Conservation (phyloP, 129 eudicot species). For the Scalesia atractyloides region DNA sequence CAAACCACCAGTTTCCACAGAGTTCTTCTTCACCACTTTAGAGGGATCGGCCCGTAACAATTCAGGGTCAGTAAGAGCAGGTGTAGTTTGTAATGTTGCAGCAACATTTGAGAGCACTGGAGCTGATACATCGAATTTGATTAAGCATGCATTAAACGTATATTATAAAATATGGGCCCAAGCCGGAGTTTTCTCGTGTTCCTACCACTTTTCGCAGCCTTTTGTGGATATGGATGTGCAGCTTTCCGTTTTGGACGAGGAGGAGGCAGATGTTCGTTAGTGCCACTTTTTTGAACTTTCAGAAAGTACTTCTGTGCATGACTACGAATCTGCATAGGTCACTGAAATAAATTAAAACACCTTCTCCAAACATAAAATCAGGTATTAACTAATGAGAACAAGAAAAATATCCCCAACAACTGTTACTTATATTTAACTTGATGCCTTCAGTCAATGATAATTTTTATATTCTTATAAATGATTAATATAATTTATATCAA, state of each 20-base stretch:
- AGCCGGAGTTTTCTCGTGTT: not conserved
- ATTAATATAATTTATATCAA: not conserved
- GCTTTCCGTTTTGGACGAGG: constrained; percentile 98
- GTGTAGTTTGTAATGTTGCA: constrained; percentile 47
- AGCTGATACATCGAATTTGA: constrained; percentile 41
- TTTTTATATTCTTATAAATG: not conserved
- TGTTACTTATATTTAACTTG: constrained; percentile 1
- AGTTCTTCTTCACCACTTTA: constrained; percentile 36
- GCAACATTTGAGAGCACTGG: constrained; percentile 58
- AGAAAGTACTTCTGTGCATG: constrained; percentile 95
- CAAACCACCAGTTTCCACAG: constrained; percentile 39
- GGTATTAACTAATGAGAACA: not conserved
- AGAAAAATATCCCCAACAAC: not conserved
- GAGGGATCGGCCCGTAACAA: constrained; percentile 49
- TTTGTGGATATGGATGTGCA: constrained; percentile 95
- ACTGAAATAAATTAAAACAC: not conserved
- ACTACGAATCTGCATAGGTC: constrained; percentile 75
- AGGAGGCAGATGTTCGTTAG: constrained; percentile 94
- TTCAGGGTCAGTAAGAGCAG: constrained; percentile 61
- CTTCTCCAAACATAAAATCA: not conserved
- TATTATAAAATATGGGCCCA: not conserved
- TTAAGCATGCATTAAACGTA: not conserved
- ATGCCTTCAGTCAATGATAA: constrained; percentile 15
- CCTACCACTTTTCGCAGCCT: constrained; percentile 84
- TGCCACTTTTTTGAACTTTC: constrained; percentile 91